These are phyloP conservation scores for Colletotrichum sp. DNA, from an alignment of 2,329 filamentous ascomycete species.

Conservation along the genomic window DNA sequence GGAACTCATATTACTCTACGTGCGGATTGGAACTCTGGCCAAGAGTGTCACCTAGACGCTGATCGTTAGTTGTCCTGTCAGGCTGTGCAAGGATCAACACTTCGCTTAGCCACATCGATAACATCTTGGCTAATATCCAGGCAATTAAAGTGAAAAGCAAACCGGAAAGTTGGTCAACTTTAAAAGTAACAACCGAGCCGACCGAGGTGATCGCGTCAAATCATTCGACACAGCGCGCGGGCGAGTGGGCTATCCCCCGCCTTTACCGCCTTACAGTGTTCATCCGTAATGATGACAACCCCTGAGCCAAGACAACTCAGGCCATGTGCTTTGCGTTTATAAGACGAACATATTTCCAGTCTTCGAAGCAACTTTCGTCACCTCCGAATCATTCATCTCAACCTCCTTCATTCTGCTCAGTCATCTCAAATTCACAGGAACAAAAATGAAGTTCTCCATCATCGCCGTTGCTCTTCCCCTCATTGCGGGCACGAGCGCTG, in stretches of 20 bases:
- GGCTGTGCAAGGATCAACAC: not conserved
- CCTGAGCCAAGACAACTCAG: not conserved
- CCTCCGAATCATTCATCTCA: not conserved
- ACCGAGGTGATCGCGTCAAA: not conserved
- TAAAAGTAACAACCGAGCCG: not conserved
- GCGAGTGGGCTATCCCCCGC: not conserved
- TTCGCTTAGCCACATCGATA: not conserved
- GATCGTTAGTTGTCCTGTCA: not conserved
- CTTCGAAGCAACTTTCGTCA: not conserved
- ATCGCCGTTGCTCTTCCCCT: not conserved
- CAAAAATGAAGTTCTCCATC: not conserved
- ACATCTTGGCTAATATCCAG: not conserved
- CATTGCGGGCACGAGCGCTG: not conserved
- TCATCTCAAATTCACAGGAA: not conserved
- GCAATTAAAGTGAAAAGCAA: not conserved
- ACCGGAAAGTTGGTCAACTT: not conserved
- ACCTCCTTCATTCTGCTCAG: not conserved
- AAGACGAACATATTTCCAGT: not conserved
- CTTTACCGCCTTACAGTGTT: not conserved
- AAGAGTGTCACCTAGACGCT: not conserved
- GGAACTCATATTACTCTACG: not conserved
- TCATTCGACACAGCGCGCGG: not conserved
- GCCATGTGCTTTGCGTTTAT: not conserved
- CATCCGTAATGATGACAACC: not conserved
- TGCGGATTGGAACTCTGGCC: not conserved